phyloP scores from a whole-genome alignment of 2,329 filamentous ascomycete genomes.

The Coniella vitis region DNA sequence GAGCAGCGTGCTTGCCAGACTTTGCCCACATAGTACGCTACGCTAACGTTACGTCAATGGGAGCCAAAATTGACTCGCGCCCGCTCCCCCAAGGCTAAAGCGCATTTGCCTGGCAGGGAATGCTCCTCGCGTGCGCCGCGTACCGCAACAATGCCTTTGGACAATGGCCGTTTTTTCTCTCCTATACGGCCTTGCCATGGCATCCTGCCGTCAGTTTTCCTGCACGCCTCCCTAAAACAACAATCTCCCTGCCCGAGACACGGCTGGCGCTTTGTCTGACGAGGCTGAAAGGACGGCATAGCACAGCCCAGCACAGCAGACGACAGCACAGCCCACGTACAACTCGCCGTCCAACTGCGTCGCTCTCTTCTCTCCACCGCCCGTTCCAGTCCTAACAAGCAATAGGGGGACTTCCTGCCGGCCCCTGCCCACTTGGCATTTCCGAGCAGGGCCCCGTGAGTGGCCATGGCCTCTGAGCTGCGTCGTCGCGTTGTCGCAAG shows the following conservation, averaged over 20 bases:
- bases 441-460: conserved; percentile 4
- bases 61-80: conserved; percentile 1
- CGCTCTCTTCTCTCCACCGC: background rate
- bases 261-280: conserved; percentile 1
- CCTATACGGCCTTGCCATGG: too few species aligned
- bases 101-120: background rate
- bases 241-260: conserved; percentile 1
- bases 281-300: background rate
- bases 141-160: background rate
- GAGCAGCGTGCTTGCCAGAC: background rate
- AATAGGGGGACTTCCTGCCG: background rate
- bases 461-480: conserved; percentile 15
- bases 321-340: too few species aligned
- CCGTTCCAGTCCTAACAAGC: background rate
- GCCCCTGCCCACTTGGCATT: background rate
- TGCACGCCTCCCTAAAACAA: background rate
- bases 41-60: conserved; percentile 8
- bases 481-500: conserved; percentile 18
- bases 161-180: too few species aligned
- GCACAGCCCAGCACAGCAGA: too few species aligned
- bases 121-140: too few species aligned
- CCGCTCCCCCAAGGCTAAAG: background rate
- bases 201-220: too few species aligned
- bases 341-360: too few species aligned
- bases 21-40: background rate